phyloP scores from a whole-genome alignment of 2,329 filamentous ascomycete species.

The Alternaria postmessia region DNA sequence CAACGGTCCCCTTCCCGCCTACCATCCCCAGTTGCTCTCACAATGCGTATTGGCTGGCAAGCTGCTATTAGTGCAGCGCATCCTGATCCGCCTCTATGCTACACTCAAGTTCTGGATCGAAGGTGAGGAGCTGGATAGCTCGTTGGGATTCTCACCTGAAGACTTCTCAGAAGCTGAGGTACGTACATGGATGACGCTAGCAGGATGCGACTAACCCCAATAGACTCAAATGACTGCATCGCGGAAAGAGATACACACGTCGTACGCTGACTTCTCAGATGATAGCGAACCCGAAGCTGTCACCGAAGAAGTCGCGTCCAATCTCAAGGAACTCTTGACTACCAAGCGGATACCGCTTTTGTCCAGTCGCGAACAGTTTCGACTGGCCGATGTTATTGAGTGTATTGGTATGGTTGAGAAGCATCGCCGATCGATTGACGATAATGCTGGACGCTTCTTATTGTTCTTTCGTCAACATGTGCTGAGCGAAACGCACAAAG shows the following conservation, averaged over 20 bases:
- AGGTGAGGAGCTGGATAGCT: constrained; percentile 80
- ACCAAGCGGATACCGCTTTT: constrained; percentile 78
- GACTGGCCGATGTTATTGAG: constrained; percentile 83
- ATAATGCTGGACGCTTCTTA: constrained; percentile 86
- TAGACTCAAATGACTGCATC: constrained; percentile 52
- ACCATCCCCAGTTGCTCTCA: constrained; percentile 89
- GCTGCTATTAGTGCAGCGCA: constrained; percentile 71
- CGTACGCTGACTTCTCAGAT: constrained; percentile 61
- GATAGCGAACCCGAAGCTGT: constrained; percentile 70
- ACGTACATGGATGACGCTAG: constrained; percentile 16
- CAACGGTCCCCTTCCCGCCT: constrained; percentile 87
- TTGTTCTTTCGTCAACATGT: constrained; percentile 86
- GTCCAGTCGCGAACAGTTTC: constrained; percentile 85
- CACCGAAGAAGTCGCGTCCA: constrained; percentile 72
- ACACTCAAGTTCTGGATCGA: constrained; percentile 84
- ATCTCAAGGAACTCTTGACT: constrained; percentile 79
- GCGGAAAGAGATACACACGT: constrained; percentile 59
- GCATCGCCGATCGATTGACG: constrained; percentile 87
- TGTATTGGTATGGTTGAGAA: constrained; percentile 85
- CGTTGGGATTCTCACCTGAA: constrained; percentile 67
- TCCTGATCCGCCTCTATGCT: constrained; percentile 76
- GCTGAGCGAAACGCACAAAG: constrained; percentile 69
- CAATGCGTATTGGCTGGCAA: constrained; percentile 88
- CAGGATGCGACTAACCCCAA: constrained; percentile 7
- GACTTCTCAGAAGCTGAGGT: constrained; percentile 59